These are phyloP conservation scores for Geotrichum carabidarum DNA, from an alignment of 1,139 yeast genomes.

Conservation along the genomic window DNA sequence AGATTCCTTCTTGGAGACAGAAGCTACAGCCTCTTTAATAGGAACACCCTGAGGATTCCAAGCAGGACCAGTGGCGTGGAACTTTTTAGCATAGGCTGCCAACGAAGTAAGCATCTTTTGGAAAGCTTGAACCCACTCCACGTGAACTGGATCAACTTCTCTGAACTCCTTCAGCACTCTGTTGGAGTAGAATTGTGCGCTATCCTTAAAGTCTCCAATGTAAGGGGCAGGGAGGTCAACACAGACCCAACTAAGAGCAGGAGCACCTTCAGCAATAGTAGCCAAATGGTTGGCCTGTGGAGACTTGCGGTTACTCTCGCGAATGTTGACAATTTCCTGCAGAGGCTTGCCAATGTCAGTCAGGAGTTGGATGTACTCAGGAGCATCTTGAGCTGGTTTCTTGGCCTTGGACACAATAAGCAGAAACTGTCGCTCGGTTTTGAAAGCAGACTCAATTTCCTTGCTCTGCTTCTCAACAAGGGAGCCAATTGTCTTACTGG, in stretches of 20 bases:
- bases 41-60: conserved; percentile 60
- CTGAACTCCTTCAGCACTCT: conserved; percentile 78
- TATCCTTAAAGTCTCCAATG: conserved; percentile 79
- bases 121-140: conserved; percentile 74
- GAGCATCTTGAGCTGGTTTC: conserved; percentile 53
- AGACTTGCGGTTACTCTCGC: conserved; percentile 68
- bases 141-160: conserved; percentile 61
- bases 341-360: conserved; percentile 64
- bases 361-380: conserved; percentile 53
- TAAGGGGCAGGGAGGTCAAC: conserved; percentile 65
- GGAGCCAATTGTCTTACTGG: conserved; percentile 17
- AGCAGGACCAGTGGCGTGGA: conserved; percentile 73
- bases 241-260: conserved; percentile 88
- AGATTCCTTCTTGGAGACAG: conserved; percentile 32
- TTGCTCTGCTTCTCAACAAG: conserved; percentile 21
- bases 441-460: conserved; percentile 53
- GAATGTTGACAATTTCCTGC: conserved; percentile 53
- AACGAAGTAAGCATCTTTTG: conserved; percentile 61
- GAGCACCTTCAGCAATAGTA: conserved; percentile 82
- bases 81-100: conserved; percentile 65
- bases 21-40: conserved; percentile 33
- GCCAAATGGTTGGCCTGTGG: conserved; percentile 65
- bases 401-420: conserved; percentile 54
- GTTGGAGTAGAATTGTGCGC: conserved; percentile 92
- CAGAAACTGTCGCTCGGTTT: conserved; percentile 55